Evolutionary conservation across 495 filamentous ascomycete species (phyloP).

Genomic region (Clavariopsis aquatica): DNA sequence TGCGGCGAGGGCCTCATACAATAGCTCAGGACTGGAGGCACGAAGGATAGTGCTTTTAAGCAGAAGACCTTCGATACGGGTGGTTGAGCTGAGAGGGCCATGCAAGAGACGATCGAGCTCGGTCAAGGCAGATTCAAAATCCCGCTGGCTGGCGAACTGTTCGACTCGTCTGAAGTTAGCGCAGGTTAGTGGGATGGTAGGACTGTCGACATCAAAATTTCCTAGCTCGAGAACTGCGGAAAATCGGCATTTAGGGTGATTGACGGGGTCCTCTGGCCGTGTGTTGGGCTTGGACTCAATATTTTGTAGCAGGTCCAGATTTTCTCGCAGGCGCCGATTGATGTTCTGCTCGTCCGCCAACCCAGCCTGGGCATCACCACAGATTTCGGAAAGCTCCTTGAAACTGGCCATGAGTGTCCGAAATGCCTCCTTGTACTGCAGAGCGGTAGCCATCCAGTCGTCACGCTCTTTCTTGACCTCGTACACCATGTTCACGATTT

Average conservation of each 20-base stretch:
- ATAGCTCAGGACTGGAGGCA: constrained; percentile 3
- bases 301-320: neutral
- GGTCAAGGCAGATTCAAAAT: neutral
- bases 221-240: neutral
- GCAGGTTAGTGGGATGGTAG: neutral
- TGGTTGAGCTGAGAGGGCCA: neutral
- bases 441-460: constrained; percentile 4
- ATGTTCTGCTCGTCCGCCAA: neutral
- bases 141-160: neutral
- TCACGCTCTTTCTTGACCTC: constrained; percentile 22
- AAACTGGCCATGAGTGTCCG: no score
- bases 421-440: constrained; percentile 8
- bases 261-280: neutral
- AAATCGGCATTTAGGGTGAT: neutral
- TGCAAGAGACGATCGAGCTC: no score
- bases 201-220: neutral
- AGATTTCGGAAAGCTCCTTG: no score
- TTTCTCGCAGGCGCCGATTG: neutral
- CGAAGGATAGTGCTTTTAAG: constrained; percentile 16
- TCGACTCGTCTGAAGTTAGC: neutral
- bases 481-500: constrained; percentile 2
- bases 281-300: neutral
- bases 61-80: constrained; percentile 19
- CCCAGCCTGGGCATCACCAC: neutral
- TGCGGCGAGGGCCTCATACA: constrained; percentile 18